phyloP scores from a whole-genome alignment of 768 basidiomycete species.

The Russula ochroleuca region DNA sequence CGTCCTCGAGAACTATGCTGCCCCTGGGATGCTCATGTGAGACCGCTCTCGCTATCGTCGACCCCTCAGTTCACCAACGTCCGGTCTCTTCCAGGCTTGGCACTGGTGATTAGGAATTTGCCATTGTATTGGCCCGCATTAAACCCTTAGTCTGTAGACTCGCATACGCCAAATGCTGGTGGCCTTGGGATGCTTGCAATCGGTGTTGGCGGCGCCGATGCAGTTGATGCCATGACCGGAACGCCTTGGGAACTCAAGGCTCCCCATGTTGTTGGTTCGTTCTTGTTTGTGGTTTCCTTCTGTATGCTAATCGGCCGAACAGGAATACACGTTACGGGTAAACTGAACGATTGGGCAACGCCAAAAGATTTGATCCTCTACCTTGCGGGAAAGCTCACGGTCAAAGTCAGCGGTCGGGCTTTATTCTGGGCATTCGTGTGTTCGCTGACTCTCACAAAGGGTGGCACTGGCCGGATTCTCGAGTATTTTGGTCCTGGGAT shows the following conservation, averaged over 20 bases:
- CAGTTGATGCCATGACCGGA: conserved; percentile 96
- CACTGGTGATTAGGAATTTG: conserved; percentile 49
- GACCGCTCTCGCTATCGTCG: conserved; percentile 27
- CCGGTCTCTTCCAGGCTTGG: conserved; percentile 55
- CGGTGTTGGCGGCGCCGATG: conserved; percentile 98
- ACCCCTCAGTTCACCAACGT: conserved; percentile 17
- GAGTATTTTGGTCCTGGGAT: conserved; percentile 98
- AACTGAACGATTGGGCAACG: conserved; percentile 86
- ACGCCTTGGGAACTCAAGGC: conserved; percentile 98
- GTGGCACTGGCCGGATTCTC: conserved; percentile 91
- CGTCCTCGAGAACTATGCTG: conserved; percentile 95
- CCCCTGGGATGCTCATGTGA: conserved; percentile 89
- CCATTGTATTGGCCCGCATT: background rate
- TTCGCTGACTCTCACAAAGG: conserved; percentile 42
- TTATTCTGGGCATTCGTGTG: conserved; percentile 5
- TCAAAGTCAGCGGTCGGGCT: conserved; percentile 69
- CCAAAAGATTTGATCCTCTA: conserved; percentile 96
- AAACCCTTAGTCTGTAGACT: conserved; percentile 48
- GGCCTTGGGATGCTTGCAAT: conserved; percentile 95
- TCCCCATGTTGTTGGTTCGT: conserved; percentile 72
- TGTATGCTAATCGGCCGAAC: conserved; percentile 5
- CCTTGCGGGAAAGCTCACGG: conserved; percentile 90
- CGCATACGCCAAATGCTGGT: conserved; percentile 97
- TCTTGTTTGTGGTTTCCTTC: background rate
- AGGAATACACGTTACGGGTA: conserved; percentile 87